Conservation (phyloP, 1,284 basidiomycete species). For the Vanrija sp. region DNA sequence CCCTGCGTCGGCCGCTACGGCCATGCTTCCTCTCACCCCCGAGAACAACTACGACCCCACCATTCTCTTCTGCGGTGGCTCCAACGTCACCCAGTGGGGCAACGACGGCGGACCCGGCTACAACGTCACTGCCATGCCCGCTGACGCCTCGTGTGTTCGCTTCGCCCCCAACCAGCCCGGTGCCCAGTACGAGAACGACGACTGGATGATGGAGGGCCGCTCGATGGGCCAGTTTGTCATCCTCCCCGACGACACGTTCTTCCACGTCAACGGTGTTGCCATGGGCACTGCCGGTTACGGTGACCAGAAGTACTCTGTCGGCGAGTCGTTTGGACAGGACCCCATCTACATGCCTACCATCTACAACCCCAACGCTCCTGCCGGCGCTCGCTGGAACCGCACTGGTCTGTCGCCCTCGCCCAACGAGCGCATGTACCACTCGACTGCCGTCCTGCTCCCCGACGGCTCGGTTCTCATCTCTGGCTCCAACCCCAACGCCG, state of each 20-base stretch:
- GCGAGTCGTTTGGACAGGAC: constrained; percentile 46
- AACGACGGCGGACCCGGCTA: constrained; percentile 23
- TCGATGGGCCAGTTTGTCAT: constrained; percentile 72
- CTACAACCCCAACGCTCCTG: constrained; percentile 63
- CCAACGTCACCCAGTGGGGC: constrained; percentile 54
- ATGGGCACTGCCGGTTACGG: constrained; percentile 63
- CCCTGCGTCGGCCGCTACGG: constrained; percentile 83
- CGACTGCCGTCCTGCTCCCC: constrained; percentile 79
- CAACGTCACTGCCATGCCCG: constrained; percentile 48
- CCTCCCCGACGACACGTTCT: constrained; percentile 46
- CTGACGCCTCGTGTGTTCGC: constrained; percentile 51
- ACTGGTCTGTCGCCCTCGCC: constrained; percentile 56
- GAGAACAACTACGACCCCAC: constrained; percentile 79
- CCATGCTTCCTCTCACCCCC: constrained; percentile 85
- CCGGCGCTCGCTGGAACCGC: constrained; percentile 69
- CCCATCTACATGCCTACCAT: constrained; percentile 47
- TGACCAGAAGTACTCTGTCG: constrained; percentile 39
- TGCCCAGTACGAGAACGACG: constrained; percentile 61
- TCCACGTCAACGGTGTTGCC: constrained; percentile 65
- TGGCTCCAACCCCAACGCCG: constrained; percentile 89
- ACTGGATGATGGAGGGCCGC: constrained; percentile 66
- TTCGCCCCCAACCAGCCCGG: constrained; percentile 62
- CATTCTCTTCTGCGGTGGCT: constrained; percentile 83
- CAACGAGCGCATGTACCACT: constrained; percentile 81
- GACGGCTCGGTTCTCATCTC: constrained; percentile 82